Percentiles rank a stretch among this genome's conserved stretches.
phyloP scores from a whole-genome alignment of 768 basidiomycete genomes.

The Suillus sp. region DNA sequence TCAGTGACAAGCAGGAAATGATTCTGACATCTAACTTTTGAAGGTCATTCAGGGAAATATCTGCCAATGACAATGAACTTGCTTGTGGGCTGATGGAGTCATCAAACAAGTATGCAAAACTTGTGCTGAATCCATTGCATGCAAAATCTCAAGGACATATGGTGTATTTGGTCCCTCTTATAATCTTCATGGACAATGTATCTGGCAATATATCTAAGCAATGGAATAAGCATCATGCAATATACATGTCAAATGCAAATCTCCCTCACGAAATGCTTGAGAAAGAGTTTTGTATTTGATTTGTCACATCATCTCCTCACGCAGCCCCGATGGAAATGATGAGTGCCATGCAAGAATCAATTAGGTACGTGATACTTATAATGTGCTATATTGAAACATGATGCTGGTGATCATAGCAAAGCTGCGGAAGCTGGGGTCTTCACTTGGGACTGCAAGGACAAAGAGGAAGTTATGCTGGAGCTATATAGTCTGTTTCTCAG shows the following conservation, averaged over 20 bases:
- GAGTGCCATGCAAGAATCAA: constrained; percentile 31
- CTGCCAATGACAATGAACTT: neutral
- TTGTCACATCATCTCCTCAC: constrained; percentile 41
- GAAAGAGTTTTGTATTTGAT: constrained; percentile 35
- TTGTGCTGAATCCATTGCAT: constrained; percentile 18
- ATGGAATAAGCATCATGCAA: constrained; percentile 49
- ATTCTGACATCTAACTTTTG: constrained; percentile 13
- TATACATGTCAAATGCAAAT: constrained; percentile 40
- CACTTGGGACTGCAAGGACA: no score
- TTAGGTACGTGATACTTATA: constrained; percentile 28
- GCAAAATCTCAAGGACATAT: constrained; percentile 12
- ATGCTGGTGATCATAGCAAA: no score
- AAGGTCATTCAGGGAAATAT: constrained; percentile 18
- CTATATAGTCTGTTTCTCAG: no score
- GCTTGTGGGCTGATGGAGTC: constrained; percentile 8
- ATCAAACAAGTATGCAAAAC: neutral
- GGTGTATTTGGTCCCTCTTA: neutral
- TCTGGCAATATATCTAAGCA: constrained; percentile 47
- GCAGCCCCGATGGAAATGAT: constrained; percentile 42
- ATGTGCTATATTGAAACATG: no score
- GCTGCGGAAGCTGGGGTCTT: no score
- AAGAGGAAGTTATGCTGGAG: no score
- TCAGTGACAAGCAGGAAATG: constrained; percentile 14
- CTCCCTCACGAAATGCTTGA: constrained; percentile 26
- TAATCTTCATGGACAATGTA: constrained; percentile 38